Evolutionary conservation across 2,329 filamentous ascomycete species (phyloP), one percentile per base, ranked within the genome.

Genomic region (Colletotrichum orbiculare): DNA sequence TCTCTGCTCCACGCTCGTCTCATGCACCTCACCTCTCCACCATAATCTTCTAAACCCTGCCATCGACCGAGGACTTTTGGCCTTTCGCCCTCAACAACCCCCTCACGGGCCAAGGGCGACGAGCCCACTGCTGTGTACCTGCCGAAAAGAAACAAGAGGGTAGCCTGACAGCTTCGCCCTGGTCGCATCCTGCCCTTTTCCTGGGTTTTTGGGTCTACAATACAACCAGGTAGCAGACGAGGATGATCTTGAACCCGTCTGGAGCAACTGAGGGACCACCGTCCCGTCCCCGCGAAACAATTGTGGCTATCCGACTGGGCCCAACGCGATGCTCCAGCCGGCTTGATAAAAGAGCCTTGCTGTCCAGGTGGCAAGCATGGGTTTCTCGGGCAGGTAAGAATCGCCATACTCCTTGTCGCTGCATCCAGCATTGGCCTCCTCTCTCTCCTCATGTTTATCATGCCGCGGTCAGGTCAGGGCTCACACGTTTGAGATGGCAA

Each of bases 11-110:
- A 52, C 41, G 57, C 62, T 56, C 52, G 52, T 53, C 56, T 35
- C 42, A 50, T 65, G 57, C 57, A 55, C 62, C 46, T 52, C 57
- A 55, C 62, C 46, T 52, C 58, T 35, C 62, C 57, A 62, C 46
- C 41, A 9, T 13, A 15, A n/a, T 47, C 47, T 35, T 47, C 2
- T 52, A 7, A 9, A 33, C 57, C 57, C 62, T 47, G 45, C 49
- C 47, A 43, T 35, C 33, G 39, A 17, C 50, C 46, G 17, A 55
- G 45, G 35, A 64, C 48, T 39, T 64, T 47, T 54, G 42, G 39
- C n/a, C 58, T 11, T 47, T 41, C 38, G 25, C 42, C 12, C 13
- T 38, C 43, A 11, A 34, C 52, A 42, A 60, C 45, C 17, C 57
- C 39, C 57, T 39, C 42, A 41, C 35, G 11, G 15, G 9, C 61